Evolutionary conservation across 257 asterid species (phyloP), one percentile per base, ranked within the genome.

Genomic region (Coffea canephora): DNA sequence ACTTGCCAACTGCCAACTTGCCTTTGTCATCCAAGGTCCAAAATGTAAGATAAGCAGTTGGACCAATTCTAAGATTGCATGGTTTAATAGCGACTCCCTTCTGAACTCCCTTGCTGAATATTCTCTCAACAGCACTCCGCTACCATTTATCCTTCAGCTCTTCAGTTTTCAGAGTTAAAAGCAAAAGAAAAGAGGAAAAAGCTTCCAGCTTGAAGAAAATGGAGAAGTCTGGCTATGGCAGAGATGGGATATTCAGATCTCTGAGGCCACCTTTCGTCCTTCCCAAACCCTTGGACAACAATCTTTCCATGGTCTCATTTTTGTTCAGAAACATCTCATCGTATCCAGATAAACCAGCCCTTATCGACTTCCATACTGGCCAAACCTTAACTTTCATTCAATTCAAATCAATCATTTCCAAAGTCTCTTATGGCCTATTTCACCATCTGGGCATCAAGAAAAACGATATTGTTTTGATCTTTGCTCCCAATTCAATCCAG

Each of bases 181-280:
- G n/a, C 66, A 23, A 3, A 61, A 10, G 25, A 0, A 59, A 8
- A 64, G 36, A 16, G 6, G 7, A 55, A 16, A 55, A 18, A 55
- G 25, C 64, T 55, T 55, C 64, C 64, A 55, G 14, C 36, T n/a
- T 68, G 12, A 76, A 18, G 49, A 70, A 49, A 59, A 94, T 94
- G 98, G 97, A 94, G 89, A 96, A 92, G 86, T 96, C 97, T 9
- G 98, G 98, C 14, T 94, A 94, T 81, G 98, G 98, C 73, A 89
- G 97, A 48, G 99, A 96, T 66, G 97, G 97, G 49, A 76, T 92
- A 2, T 89, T 86, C 91, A 83, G 99, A 78, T 95, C 98, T 6
- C 80, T 92, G 48, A 78, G 97, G 59, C 97, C 95, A 57, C 89
- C 94, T 3, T 1, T 92, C 0, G 46, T 39, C 49, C 83, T 87